Base-by-base conservation (phyloP, 345 rosid genomes). In the Pseudoturritis turrita region DNA sequence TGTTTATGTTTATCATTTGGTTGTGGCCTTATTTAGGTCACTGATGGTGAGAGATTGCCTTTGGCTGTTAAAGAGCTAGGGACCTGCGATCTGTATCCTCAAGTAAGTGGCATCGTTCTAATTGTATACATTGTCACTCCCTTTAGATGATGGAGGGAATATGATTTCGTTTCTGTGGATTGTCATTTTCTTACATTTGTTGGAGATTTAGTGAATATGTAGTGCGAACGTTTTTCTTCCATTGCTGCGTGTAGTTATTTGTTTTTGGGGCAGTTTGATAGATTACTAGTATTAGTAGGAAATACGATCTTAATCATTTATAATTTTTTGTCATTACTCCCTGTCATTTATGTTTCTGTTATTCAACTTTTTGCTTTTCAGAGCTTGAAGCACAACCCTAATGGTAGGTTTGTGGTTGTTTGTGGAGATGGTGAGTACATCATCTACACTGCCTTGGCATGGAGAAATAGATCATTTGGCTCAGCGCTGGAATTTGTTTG, bases 391-490 rank as follows among this genome's bases (percentile, higher is more conserved):
- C 97, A 94, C 85, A 93, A 93, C 71, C 96, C 97, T 36, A 93
- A 90, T 84, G 96, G 97, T 65, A 86, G 98, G 81, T 94, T 94
- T 79, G 97, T 90, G 75, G 97, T 89, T 65, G 98, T 93, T 45
- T 91, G 97, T 79, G 98, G 98, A 74, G 98, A 93, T 82, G 98
- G 98, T 54, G 98, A 94, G 78, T 94, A 86, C 77, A 89, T 94
- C 70, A 94, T 91, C 71, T 94, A 94, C 75, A 94, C 98, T 25
- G 97, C 98, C 77, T 73, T 94, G 80, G 98, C 98, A 15, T 93
- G 98, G 98, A 89, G 98, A 82, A 93, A 93, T 78, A 85, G 97
- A 75, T 93, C 98, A 44, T 93, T 90, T 87, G 98, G 98, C 62
- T 90, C 97, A 26, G 96, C 92, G 4, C 74, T 94, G 81, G 98